Conservation (phyloP, 2,329 filamentous ascomycete species). For the Juglanconis sp. region DNA sequence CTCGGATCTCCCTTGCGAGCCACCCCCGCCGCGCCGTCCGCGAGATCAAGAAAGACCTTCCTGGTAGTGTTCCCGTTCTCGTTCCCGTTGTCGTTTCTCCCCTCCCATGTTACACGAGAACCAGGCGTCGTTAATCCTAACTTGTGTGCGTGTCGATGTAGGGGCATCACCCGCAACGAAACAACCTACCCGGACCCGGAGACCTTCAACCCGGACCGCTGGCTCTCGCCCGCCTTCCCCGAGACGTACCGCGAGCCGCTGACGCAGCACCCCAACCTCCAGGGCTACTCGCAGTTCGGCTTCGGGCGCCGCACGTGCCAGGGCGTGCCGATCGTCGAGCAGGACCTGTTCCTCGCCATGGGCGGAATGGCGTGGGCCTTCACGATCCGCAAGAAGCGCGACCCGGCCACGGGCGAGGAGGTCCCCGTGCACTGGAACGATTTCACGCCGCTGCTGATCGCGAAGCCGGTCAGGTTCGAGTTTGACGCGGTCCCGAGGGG, state of each 20-base stretch:
- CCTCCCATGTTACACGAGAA: too few relatives aligned
- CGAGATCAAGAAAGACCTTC: slow-evolving; percentile 79
- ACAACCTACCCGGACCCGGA: slow-evolving; percentile 35
- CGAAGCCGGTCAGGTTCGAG: slow-evolving; percentile 38
- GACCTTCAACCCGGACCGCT: slow-evolving; percentile 37
- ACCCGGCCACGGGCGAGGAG: slow-evolving; percentile 20
- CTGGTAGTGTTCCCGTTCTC: slow-evolving; percentile 29
- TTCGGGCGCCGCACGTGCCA: slow-evolving; percentile 51
- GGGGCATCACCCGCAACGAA: slow-evolving; percentile 45
- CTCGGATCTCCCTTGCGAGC: slow-evolving; percentile 66
- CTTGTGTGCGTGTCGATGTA: slow-evolving; percentile 12
- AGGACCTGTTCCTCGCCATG: slow-evolving; percentile 38
- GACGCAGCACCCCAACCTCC: slow-evolving; percentile 35
- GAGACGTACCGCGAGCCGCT: slow-evolving; percentile 37
- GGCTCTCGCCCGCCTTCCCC: slow-evolving; percentile 34
- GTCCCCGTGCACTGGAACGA: slow-evolving; percentile 42
- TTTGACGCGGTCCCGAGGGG: slow-evolving; percentile 34
- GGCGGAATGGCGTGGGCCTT: slow-evolving; percentile 37
- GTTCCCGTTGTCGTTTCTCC: too few relatives aligned
- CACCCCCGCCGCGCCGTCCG: slow-evolving; percentile 54
- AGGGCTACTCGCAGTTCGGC: slow-evolving; percentile 46
- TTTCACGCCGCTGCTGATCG: slow-evolving; percentile 41
- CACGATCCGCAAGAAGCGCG: slow-evolving; percentile 29
- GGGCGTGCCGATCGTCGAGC: slow-evolving; percentile 38
- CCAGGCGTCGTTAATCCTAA: too few relatives aligned